Conservation (phyloP, 805 yeast genomes). For the Yamadazyma olivae region DNA sequence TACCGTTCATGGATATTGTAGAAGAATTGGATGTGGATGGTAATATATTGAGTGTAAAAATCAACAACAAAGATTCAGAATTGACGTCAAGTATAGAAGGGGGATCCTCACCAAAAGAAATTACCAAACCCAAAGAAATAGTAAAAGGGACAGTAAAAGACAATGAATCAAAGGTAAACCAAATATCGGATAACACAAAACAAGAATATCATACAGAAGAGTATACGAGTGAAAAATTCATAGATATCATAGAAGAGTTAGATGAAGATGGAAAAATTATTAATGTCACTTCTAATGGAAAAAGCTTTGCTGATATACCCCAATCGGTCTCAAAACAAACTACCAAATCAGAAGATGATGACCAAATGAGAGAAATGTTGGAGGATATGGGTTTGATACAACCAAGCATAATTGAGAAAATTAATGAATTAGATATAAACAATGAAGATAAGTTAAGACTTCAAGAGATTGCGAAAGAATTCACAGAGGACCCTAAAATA, state of each 20-base stretch:
- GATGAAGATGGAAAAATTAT: conserved; percentile 81
- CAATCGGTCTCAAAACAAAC: background rate
- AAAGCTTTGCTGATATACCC: no score
- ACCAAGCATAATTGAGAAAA: conserved; percentile 14
- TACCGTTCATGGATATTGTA: conserved; percentile 65
- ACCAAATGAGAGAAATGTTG: conserved; percentile 26
- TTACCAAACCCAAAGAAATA: background rate
- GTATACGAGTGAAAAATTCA: conserved; percentile 23
- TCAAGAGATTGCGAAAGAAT: conserved; percentile 16
- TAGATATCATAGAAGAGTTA: conserved; percentile 76
- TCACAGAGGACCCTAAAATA: background rate
- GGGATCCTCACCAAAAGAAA: no score
- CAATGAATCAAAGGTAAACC: background rate
- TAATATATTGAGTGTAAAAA: conserved; percentile 46
- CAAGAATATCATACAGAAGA: background rate
- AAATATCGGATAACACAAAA: background rate
- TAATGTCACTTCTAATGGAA: conserved; percentile 14
- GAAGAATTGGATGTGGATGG: conserved; percentile 83
- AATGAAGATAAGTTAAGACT: conserved; percentile 26
- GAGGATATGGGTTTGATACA: conserved; percentile 31
- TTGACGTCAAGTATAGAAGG: background rate
- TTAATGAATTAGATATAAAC: conserved; percentile 23
- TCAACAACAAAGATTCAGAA: conserved; percentile 28
- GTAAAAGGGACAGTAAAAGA: no score
- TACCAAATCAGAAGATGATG: conserved; percentile 2